Base-by-base conservation (phyloP, 2,329 filamentous ascomycete species). In the Penicillium sp. region DNA sequence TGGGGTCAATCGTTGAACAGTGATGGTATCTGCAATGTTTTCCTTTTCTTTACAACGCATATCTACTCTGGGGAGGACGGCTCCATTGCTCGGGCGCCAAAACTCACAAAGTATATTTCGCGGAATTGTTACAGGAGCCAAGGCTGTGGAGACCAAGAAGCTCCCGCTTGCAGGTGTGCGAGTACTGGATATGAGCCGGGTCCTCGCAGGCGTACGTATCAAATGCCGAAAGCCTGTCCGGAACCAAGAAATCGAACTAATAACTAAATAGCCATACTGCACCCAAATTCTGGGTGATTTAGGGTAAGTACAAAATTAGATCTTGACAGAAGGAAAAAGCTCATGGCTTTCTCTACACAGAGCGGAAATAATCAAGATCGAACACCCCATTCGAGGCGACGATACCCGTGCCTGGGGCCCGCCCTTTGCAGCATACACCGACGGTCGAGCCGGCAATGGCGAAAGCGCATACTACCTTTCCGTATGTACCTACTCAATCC, bases 391-490 rank as follows among this genome's bases (percentile, higher is more conserved):
- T 4, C 85, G 91, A 56, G 95, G 91, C 37, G 95, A 99, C 72
- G 95, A 99, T 72, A 99, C 95, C 9, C 82, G 95, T 68, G 93
- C 93, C 51, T 99, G 95, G 95, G 95, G 95, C 0, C 95, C 95
- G 21, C 95, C 95, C 1, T 99, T 95, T 73, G 95, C 95, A 8
- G 80, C 85, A 51, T 96, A 96, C 72, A 85, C 83, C 60, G 73
- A 85, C 29, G 84, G 80, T 73, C 81, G 67, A 65, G 86, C 74
- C 37, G 72, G 91, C 0, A 88, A 90, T 1, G 95, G 95, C 27
- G 95, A 99, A 75, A 95, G 92, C 61, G 95, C 95, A 10, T 99
- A 99, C 73, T 99, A 96, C 69, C 80, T 99, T 27, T 87, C 89
- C 50, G 95, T 97, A 82, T 61, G 83, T 67, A 25, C 16, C n/a